Evolutionary conservation across 208 protist genomes (phyloP).

Genomic region (Acanthamoeba sp.): DNA sequence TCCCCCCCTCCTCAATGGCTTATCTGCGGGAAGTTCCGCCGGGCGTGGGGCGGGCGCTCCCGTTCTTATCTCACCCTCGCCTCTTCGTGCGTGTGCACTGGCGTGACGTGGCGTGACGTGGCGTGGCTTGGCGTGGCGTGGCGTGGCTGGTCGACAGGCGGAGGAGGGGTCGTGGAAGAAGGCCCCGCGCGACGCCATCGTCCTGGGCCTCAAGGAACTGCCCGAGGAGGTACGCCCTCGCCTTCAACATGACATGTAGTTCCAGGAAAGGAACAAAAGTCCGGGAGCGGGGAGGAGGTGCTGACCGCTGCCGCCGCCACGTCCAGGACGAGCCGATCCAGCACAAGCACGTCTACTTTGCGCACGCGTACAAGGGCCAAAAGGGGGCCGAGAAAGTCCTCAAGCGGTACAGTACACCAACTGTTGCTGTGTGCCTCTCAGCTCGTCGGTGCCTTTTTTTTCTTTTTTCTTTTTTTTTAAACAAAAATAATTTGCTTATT

Average conservation of each 20-base stretch:
- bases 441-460: too few species aligned
- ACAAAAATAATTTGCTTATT: too few species aligned
- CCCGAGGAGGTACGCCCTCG: slow-evolving; percentile 73
- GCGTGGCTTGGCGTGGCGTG: slow-evolving; percentile 75
- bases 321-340: slow-evolving; percentile 34
- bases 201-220: slow-evolving; percentile 90
- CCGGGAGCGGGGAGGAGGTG: too few species aligned
- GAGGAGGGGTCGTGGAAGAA: slow-evolving; percentile 76
- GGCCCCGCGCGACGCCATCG: slow-evolving; percentile 78
- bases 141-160: not conserved
- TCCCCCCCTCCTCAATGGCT: too few species aligned
- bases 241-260: too few species aligned
- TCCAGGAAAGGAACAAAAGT: too few species aligned
- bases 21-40: not conserved
- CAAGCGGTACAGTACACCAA: slow-evolving; percentile 73
- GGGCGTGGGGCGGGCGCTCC: not conserved
- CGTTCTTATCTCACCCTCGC: not conserved
- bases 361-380: slow-evolving; percentile 89
- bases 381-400: slow-evolving; percentile 87
- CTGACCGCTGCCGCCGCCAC: not conserved
- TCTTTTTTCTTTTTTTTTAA: too few species aligned
- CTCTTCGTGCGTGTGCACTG: slow-evolving; percentile 83
- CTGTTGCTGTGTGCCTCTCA: too few species aligned
- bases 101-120: slow-evolving; percentile 39
- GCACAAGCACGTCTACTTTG: slow-evolving; percentile 90